Evolutionary conservation across 2,329 filamentous ascomycete species (phyloP).

Genomic region (Colletotrichum tropicicola): DNA sequence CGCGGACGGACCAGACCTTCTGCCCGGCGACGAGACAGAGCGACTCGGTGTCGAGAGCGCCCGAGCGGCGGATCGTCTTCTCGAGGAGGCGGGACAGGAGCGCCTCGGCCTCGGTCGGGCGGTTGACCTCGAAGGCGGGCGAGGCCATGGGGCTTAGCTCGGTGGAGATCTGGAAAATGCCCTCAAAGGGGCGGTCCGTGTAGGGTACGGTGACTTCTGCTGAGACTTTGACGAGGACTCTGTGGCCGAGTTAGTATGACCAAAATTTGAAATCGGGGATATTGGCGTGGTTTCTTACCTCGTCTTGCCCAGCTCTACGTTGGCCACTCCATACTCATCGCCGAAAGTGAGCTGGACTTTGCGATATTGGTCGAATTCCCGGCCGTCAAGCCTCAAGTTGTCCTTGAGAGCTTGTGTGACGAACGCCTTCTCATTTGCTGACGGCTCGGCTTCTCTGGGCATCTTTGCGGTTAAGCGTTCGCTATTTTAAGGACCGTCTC

Average conservation of each 20-base stretch:
- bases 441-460: conserved; percentile 93
- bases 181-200: conserved; percentile 91
- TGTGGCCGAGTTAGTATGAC: conserved; percentile 44
- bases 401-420: conserved; percentile 84
- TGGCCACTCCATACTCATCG: conserved; percentile 89
- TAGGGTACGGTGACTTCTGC: conserved; percentile 89
- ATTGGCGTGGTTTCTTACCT: conserved; percentile 65
- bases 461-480: conserved; percentile 58
- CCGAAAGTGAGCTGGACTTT: conserved; percentile 82
- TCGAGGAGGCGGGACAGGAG: conserved; percentile 90
- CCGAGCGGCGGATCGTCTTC: conserved; percentile 91
- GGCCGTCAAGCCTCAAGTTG: conserved; percentile 84
- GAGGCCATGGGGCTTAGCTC: conserved; percentile 94
- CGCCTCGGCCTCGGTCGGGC: conserved; percentile 84
- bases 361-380: conserved; percentile 82
- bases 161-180: conserved; percentile 90
- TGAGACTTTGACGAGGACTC: conserved; percentile 85
- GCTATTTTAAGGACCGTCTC: conserved; percentile 32
- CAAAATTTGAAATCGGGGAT: not conserved
- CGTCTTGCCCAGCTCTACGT: conserved; percentile 89
- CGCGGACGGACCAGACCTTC: conserved; percentile 91
- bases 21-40: conserved; percentile 90
- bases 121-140: conserved; percentile 86
- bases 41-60: conserved; percentile 93
- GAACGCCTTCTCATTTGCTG: conserved; percentile 88